Conservation (phyloP, 306 rosid species). For the Dalbergia cochinchinensis region DNA sequence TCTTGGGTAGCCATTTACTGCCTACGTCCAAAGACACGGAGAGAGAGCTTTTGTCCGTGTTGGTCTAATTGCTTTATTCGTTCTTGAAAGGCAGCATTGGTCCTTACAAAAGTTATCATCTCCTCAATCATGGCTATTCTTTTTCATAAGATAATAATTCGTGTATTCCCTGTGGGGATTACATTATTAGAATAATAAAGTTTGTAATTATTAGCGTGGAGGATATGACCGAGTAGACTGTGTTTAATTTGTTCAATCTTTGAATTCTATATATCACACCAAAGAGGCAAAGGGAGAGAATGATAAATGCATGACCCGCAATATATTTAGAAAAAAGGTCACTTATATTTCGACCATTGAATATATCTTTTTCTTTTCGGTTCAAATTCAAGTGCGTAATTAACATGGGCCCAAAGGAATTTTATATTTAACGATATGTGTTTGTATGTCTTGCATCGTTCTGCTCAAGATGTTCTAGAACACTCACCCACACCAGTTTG, state of each 20-base stretch:
- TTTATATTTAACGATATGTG: slow-evolving; percentile 31
- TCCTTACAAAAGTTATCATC: slow-evolving; percentile 64
- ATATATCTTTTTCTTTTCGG: slow-evolving; percentile 8
- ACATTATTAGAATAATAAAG: slow-evolving; percentile 44
- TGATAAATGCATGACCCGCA: slow-evolving; percentile 28
- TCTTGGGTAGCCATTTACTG: slow-evolving; percentile 53
- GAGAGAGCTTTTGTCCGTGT: slow-evolving; percentile 49
- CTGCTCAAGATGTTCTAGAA: slow-evolving; percentile 58
- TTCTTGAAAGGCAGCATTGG: slow-evolving; percentile 62
- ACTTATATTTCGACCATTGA: slow-evolving; percentile 60
- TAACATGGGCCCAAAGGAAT: slow-evolving; percentile 24
- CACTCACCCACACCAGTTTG: slow-evolving; percentile 43
- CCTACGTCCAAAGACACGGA: slow-evolving; percentile 54
- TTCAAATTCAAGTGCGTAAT: slow-evolving; percentile 38
- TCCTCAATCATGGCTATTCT: slow-evolving; percentile 49
- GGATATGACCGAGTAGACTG: background rate
- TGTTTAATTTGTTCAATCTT: slow-evolving; percentile 22
- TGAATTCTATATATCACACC: slow-evolving; percentile 17
- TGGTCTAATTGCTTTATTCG: slow-evolving; percentile 68
- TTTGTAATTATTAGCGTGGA: slow-evolving; percentile 44
- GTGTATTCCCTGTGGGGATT: slow-evolving; percentile 43
- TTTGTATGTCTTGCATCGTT: slow-evolving; percentile 42
- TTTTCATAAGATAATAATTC: slow-evolving; percentile 37
- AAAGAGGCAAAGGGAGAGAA: background rate
- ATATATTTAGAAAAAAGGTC: slow-evolving; percentile 43